A percentile compares a stretch with the other conserved stretches of the same genome.
Conservation (phyloP, 2,329 filamentous ascomycete genomes). For the Botrytis deweyae region DNA sequence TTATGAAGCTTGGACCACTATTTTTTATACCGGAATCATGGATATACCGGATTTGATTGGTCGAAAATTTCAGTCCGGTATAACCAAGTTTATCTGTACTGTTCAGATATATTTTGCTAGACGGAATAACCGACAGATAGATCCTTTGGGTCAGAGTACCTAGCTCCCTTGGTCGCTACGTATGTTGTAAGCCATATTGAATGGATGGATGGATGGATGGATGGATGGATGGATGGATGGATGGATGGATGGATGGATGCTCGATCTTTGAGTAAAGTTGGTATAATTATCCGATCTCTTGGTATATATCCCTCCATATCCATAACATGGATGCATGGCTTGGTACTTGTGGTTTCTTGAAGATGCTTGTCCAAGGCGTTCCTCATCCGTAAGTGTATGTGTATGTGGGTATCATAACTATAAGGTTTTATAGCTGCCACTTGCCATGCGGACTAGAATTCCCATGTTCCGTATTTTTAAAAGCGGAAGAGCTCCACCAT, state of each 20-base stretch:
- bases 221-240: neutral
- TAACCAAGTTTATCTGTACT: too few species aligned
- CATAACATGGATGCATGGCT: neutral
- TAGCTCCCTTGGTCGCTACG: too few species aligned
- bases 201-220: neutral
- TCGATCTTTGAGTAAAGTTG: neutral
- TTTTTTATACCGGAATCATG: too few species aligned
- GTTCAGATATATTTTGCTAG: neutral
- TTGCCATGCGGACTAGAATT: constrained; percentile 1
- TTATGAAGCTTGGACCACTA: too few species aligned
- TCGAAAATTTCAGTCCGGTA: too few species aligned
- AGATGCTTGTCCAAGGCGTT: neutral
- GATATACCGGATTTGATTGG: too few species aligned
- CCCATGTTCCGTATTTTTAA: constrained; percentile 12
- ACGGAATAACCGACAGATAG: neutral
- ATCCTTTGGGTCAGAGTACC: neutral
- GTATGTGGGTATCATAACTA: neutral
- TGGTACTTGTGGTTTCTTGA: constrained; percentile 1
- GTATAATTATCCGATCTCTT: constrained; percentile 2
- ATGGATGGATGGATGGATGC: neutral
- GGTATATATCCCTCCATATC: neutral
- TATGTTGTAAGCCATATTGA: neutral
- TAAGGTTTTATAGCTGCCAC: constrained; percentile 10
- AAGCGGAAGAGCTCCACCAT: constrained; percentile 7
- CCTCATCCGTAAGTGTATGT: neutral